Conservation (phyloP, 306 rosid species). For the Vigna reflexopilosa region DNA sequence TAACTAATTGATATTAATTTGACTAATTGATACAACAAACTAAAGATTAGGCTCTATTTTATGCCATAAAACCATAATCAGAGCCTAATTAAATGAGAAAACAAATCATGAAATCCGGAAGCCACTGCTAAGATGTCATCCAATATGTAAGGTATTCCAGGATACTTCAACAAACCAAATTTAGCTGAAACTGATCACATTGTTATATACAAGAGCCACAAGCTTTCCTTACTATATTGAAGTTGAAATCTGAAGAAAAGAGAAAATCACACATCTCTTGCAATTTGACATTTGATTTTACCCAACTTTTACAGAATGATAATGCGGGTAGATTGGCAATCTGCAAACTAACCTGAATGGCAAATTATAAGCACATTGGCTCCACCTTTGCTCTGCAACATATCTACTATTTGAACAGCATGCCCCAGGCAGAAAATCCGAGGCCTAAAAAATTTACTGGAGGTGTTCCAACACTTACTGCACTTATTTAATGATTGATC, state of each 20-base stretch:
- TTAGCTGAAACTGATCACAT: conserved; percentile 34
- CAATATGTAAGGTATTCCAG: conserved; percentile 9
- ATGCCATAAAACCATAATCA: conserved; percentile 5
- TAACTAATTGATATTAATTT: not conserved
- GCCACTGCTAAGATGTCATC: conserved; percentile 9
- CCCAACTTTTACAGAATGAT: conserved; percentile 27
- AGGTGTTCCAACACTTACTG: conserved; percentile 61
- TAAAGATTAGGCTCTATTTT: not conserved
- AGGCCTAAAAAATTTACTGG: conserved; percentile 75
- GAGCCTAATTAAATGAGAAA: conserved; percentile 1
- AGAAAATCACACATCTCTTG: conserved; percentile 29
- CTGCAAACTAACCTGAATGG: conserved; percentile 83
- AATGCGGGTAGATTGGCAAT: conserved; percentile 5
- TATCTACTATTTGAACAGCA: conserved; percentile 77
- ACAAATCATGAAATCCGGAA: not conserved
- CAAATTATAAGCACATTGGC: conserved; percentile 85
- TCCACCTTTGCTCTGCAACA: conserved; percentile 90
- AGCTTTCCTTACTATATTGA: conserved; percentile 31
- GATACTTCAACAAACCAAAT: conserved; percentile 17
- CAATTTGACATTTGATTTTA: conserved; percentile 30
- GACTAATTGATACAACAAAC: not conserved
- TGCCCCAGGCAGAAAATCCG: conserved; percentile 96
- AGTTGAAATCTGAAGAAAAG: conserved; percentile 25
- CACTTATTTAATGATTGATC: conserved; percentile 50
- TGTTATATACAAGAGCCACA: conserved; percentile 29